These are phyloP conservation scores for Pleurotus giganteus DNA, from an alignment of 768 basidiomycete genomes.

Conservation along the genomic window DNA sequence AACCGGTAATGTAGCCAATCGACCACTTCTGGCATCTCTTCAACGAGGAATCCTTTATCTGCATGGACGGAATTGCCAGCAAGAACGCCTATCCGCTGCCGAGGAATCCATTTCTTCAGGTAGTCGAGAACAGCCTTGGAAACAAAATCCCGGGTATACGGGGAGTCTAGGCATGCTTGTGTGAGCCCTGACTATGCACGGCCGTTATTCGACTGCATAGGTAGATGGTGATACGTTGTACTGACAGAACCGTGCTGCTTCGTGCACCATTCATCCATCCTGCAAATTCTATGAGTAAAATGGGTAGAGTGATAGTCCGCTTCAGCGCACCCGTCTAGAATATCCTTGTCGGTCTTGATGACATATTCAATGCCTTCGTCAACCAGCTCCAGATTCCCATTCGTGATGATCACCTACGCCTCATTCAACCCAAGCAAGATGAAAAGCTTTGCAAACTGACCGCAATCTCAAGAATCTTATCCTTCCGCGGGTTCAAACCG, in stretches of 20 bases:
- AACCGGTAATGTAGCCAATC: constrained; percentile 84
- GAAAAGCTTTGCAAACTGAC: constrained; percentile 30
- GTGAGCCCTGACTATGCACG: constrained; percentile 74
- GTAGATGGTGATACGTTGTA: constrained; percentile 25
- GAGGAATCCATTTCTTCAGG: constrained; percentile 83
- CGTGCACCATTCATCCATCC: constrained; percentile 89
- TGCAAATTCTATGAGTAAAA: constrained; percentile 25
- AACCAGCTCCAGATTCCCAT: constrained; percentile 77
- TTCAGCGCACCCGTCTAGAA: constrained; percentile 61
- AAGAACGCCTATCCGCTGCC: constrained; percentile 58
- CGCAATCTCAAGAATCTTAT: constrained; percentile 80
- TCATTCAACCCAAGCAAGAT: neutral
- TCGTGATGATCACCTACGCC: constrained; percentile 76
- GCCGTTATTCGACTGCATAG: neutral
- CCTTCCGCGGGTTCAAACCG: constrained; percentile 62
- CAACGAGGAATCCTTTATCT: constrained; percentile 68
- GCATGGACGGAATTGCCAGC: constrained; percentile 88
- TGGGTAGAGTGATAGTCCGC: neutral
- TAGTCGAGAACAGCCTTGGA: constrained; percentile 64
- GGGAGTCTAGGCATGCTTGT: constrained; percentile 71
- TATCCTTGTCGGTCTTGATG: constrained; percentile 66
- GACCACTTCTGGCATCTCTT: constrained; percentile 78
- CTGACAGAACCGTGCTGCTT: constrained; percentile 77
- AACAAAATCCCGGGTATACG: constrained; percentile 60
- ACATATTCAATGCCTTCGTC: constrained; percentile 80